Percentiles rank a stretch among this genome's conserved stretches.
These are phyloP conservation scores for Pseudogymnoascus pannorum DNA, from an alignment of 2,329 filamentous ascomycete species.

Conservation along the genomic window DNA sequence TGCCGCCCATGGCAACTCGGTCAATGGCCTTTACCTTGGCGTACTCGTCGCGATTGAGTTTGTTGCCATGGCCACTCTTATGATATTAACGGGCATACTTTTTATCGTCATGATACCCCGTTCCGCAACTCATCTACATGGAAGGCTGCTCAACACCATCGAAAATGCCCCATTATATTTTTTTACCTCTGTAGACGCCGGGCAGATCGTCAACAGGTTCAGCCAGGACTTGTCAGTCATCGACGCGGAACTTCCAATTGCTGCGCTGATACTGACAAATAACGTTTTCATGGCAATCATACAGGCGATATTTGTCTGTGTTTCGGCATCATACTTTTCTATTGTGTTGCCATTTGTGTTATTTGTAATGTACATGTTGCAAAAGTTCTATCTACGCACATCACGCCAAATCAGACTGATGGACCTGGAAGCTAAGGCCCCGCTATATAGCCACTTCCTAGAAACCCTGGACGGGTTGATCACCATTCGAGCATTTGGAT, in stretches of 20 bases:
- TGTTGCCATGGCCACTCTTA: constrained; percentile 11
- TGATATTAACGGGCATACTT: constrained; percentile 29
- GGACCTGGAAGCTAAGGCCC: constrained; percentile 55
- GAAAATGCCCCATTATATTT: constrained; percentile 34
- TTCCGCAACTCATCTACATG: constrained; percentile 43
- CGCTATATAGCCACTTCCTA: constrained; percentile 50
- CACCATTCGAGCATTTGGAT: constrained; percentile 51
- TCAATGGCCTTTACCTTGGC: constrained; percentile 20
- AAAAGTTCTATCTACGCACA: constrained; percentile 51
- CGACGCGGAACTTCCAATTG: constrained; percentile 23
- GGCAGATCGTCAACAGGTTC: constrained; percentile 38
- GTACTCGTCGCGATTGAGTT: constrained; percentile 10
- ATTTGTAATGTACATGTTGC: constrained; percentile 41
- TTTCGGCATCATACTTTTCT: constrained; percentile 39
- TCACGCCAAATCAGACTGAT: constrained; percentile 52
- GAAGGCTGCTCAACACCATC: constrained; percentile 39
- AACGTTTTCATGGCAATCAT: constrained; percentile 33
- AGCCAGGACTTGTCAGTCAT: constrained; percentile 34
- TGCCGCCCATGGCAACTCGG: constrained; percentile 18
- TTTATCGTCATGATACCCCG: constrained; percentile 47
- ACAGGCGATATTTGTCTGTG: constrained; percentile 28
- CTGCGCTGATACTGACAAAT: constrained; percentile 26
- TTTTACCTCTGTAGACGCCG: constrained; percentile 36
- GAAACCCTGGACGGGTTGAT: constrained; percentile 47
- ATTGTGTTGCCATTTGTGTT: constrained; percentile 44